Base-by-base conservation (phyloP, 192 early-diverging fungal genomes). In the Rhizoclosmatium globosum region DNA sequence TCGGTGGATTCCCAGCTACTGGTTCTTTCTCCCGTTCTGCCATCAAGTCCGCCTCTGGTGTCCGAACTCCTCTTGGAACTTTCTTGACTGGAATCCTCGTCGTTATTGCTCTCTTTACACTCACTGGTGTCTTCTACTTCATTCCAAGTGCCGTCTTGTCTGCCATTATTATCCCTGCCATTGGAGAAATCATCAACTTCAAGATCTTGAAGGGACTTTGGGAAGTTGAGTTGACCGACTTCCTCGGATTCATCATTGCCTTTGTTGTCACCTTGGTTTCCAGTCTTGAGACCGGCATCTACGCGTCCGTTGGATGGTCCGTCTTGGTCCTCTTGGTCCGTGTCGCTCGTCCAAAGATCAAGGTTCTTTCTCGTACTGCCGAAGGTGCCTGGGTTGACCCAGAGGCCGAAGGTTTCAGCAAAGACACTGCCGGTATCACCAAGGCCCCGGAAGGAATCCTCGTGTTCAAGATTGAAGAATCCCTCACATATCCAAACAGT, bases 1-100 rank as follows among this genome's bases (percentile, higher is more conserved):
- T 97, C 83, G 88, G 91, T 70, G 94, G 89, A 9, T 97, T 93
- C 85, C 92, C 96, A n/a, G 89, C 94, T 1, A 97, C 97, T 13
- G 97, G 96, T 47, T 95, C 95, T 6, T 97, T 98, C 86, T 95
- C 95, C 15, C 92, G 97, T 53, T 93, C 94, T 1, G 95, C 96
- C 65, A 91, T 98, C 83, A 97, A 95, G 85, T 88, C 94, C 76
- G 90, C 92, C 76, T 94, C 95, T 13, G 97, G 97, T 21, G 93
- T 93, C 47, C 85, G 90, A 50, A 93, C 94, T 9, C 95, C 95
- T 4, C 80, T 94, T 31, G 92, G 94, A 38, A 92, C 91, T 53
- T 81, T 95, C 66, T 88, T 96, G 83, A 94, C 94, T 9, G 94
- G 90, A 41, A 76, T 85, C 4, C 88, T 96, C 13, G 95, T 98